phyloP scores from a whole-genome alignment of 345 rosid genomes.

The Eucalyptus erythrocorys region DNA sequence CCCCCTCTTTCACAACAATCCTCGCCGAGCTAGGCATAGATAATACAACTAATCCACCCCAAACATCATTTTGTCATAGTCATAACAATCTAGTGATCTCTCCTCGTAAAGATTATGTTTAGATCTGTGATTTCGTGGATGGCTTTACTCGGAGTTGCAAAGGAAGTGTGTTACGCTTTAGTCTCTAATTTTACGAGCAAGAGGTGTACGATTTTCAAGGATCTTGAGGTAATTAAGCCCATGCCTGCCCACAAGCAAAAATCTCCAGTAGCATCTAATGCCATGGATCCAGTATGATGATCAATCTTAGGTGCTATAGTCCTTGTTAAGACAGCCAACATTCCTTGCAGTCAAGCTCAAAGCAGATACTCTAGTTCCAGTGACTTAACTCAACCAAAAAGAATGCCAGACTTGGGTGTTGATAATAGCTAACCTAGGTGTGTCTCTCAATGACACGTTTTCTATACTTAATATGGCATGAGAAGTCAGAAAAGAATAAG shows the following conservation, averaged over 20 bases:
- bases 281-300: background rate
- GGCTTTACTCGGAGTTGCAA: background rate
- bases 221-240: background rate
- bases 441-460: background rate
- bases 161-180: background rate
- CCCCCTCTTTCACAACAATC: background rate
- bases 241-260: too few species aligned
- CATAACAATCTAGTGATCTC: background rate
- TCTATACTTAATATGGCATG: background rate
- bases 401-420: background rate
- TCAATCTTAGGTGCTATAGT: background rate
- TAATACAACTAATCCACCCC: background rate
- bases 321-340: background rate
- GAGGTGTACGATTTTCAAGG: background rate
- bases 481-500: background rate
- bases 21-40: background rate
- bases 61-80: background rate
- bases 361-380: background rate
- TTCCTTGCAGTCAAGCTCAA: background rate
- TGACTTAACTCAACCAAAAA: background rate
- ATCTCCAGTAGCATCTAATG: background rate
- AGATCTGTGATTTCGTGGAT: background rate
- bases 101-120: background rate
- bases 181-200: background rate
- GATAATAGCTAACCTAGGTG: background rate